phyloP scores from a whole-genome alignment of 495 filamentous ascomycete species.

The Xylaria palmicola region DNA sequence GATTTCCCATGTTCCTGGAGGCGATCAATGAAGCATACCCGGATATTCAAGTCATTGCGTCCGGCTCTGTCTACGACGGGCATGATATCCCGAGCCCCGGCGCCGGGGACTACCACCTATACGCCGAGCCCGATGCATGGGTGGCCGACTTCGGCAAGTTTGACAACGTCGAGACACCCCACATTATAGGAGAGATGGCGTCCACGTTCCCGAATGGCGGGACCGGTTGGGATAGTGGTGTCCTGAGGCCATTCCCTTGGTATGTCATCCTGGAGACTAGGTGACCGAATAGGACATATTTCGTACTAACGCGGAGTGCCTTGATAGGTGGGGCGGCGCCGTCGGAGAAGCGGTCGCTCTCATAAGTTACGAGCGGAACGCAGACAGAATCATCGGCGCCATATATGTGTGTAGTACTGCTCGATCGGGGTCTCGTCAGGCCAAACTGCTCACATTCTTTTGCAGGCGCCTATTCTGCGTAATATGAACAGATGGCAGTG shows the following conservation, averaged over 20 bases:
- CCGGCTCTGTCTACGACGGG: slow-evolving; percentile 41
- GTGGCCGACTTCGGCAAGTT: slow-evolving; percentile 47
- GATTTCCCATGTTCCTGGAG: slow-evolving; percentile 56
- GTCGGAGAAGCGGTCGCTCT: slow-evolving; percentile 67
- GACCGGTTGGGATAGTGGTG: slow-evolving; percentile 42
- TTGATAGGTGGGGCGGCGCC: slow-evolving; percentile 53
- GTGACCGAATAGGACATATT: slow-evolving; percentile 25
- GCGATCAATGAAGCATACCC: slow-evolving; percentile 59
- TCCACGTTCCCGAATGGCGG: slow-evolving; percentile 52
- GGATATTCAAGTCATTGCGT: slow-evolving; percentile 59
- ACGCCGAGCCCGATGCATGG: slow-evolving; percentile 33
- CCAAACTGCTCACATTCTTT: not conserved
- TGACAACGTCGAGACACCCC: slow-evolving; percentile 40
- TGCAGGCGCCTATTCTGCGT: slow-evolving; percentile 38
- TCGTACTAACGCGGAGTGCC: slow-evolving; percentile 31
- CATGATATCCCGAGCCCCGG: slow-evolving; percentile 42
- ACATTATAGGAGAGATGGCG: slow-evolving; percentile 57
- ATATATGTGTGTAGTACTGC: slow-evolving; percentile 24
- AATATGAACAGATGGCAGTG: slow-evolving; percentile 46
- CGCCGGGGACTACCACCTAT: slow-evolving; percentile 45
- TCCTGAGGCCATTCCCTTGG: slow-evolving; percentile 38
- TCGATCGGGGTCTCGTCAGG: not conserved
- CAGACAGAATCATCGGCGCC: slow-evolving; percentile 48
- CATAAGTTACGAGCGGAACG: slow-evolving; percentile 67
- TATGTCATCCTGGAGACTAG: not conserved